Evolutionary conservation across 108 stramenopile genomes (phyloP), one percentile per base, ranked within the genome.

Genomic region (Cylindrotheca fusiformis): DNA sequence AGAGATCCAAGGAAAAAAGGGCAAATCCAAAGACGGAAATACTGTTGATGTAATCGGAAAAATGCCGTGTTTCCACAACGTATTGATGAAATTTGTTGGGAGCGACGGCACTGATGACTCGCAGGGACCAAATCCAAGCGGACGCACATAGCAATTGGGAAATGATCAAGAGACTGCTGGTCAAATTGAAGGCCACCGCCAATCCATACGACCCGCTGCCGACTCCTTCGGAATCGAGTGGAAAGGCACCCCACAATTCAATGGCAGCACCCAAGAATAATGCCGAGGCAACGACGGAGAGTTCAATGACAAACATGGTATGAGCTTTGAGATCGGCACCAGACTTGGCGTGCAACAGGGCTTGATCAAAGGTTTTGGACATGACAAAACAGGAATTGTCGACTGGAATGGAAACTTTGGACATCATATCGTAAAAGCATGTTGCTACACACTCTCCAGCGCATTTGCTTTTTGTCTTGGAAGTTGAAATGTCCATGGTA

Each of bases 231-330:
- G 28, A 45, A 30, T 50, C 60, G 48, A 62, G 30, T 10, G 60
- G 60, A 49, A 62, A 62, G 17, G 60, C 48, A 2, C 60, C 60
- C 60, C 60, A 62, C 47, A 62, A n/a, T 49, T 62, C 48, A n/a
- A 50, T 45, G 2, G 48, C 47, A 14, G 60, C 60, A n/a, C 60
- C 60, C 28, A 62, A 28, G 48, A 62, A 62, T 2, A 62, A 32
- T 0, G 60, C 60, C 23, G 60, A 48, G 10, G 60, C 60, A 17
- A 62, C 21, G 3, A 62, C 46, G 44, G 60, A 48, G 19, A 62
- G 48, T 49, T 62, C 60, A 36, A 62, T 62, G 23, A 41, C 33
- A 50, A 62, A 62, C 1, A 62, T 45, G 3, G 60, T 62, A 29
- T 62, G 60, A 8, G 60, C 60, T 6, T 62, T 62, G 1, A 62